phyloP scores from a whole-genome alignment of 163 green algal species.

The Chloromonas sp. region DNA sequence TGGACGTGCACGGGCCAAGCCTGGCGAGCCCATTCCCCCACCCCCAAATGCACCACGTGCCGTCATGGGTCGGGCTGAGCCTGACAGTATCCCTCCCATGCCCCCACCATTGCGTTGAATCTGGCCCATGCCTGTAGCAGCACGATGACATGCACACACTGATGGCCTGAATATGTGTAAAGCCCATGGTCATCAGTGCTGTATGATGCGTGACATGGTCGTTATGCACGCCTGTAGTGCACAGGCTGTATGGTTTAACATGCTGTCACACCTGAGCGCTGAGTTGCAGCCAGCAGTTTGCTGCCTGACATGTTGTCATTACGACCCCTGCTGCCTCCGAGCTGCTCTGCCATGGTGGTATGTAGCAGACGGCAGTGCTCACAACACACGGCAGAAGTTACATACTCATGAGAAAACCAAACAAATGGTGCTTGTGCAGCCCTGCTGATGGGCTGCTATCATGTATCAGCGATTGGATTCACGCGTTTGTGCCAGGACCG shows the following conservation, averaged over 20 bases:
- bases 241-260: not conserved
- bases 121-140: not conserved
- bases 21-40: not conserved
- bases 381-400: no score
- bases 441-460: not conserved
- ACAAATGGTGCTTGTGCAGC: no score
- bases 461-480: not conserved
- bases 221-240: not conserved
- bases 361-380: not conserved
- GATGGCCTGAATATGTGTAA: not conserved
- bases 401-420: no score
- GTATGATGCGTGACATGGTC: not conserved
- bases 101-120: not conserved
- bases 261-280: not conserved
- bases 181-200: not conserved
- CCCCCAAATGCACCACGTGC: not conserved
- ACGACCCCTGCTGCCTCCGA: constrained; percentile 4
- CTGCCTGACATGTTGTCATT: constrained; percentile 8
- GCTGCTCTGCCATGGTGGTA: constrained; percentile 9
- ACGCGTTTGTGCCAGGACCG: no score
- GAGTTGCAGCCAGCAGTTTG: not conserved
- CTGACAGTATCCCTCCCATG: not conserved
- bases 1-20: not conserved
- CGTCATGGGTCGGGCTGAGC: not conserved
- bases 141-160: not conserved